Evolutionary conservation across 2,329 filamentous ascomycete species (phyloP).

Genomic region (Calonectria multiphialidica): DNA sequence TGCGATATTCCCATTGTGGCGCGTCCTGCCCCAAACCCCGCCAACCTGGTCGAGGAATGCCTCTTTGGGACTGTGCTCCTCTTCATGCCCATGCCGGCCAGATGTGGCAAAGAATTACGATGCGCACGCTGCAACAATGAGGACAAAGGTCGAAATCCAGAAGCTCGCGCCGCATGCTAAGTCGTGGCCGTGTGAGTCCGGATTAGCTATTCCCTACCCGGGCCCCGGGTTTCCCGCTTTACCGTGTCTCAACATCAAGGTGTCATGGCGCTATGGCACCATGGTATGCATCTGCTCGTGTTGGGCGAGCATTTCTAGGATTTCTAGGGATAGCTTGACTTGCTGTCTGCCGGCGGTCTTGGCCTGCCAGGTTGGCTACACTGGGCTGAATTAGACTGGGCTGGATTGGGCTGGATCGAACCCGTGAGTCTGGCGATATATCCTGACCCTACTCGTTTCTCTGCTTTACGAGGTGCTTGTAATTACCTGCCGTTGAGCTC

Average conservation of each 20-base stretch:
- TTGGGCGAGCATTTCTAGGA: conserved; percentile 10
- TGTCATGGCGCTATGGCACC: background rate
- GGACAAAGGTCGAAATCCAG: background rate
- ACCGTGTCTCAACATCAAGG: conserved; percentile 8
- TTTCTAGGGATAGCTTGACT: conserved; percentile 10
- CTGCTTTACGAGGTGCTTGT: conserved; percentile 17
- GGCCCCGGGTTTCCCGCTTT: conserved; percentile 14
- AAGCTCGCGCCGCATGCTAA: background rate
- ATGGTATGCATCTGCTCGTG: background rate
- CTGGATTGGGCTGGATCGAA: conserved; percentile 2
- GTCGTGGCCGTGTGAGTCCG: background rate
- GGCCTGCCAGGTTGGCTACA: background rate
- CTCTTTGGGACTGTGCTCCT: conserved; percentile 5
- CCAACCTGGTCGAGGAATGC: conserved; percentile 12
- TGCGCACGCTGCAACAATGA: background rate
- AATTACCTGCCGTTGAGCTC: background rate
- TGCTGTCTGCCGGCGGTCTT: background rate
- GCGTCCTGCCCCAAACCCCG: background rate
- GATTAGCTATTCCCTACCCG: background rate
- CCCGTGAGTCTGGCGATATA: background rate
- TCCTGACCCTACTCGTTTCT: background rate
- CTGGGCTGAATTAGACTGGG: background rate
- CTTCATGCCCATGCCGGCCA: background rate
- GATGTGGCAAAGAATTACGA: background rate
- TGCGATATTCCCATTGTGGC: conserved; percentile 5